Evolutionary conservation across 768 basidiomycete species (phyloP).

Genomic region (Suillus paluster): DNA sequence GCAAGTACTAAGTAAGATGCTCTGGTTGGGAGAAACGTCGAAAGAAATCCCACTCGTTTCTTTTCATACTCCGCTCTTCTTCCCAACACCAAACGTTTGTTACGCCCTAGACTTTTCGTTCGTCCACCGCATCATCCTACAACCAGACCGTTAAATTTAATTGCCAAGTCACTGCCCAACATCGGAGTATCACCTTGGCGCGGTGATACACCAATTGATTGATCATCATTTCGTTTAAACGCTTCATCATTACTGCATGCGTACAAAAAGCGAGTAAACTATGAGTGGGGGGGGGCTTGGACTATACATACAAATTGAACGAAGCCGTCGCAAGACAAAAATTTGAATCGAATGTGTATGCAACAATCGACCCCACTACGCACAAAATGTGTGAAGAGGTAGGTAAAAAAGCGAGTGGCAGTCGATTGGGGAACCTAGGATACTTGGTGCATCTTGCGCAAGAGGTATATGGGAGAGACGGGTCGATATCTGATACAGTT

Average conservation of each 20-base stretch:
- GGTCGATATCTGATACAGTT: slow-evolving; percentile 6
- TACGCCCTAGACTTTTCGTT: background rate
- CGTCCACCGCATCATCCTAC: background rate
- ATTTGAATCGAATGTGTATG: slow-evolving; percentile 3
- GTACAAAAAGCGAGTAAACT: slow-evolving; percentile 23
- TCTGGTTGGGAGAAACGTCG: slow-evolving; percentile 35
- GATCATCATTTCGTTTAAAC: slow-evolving; percentile 11
- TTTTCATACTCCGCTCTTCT: slow-evolving; percentile 40
- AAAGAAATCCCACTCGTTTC: slow-evolving; percentile 28
- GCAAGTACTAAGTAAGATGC: slow-evolving; percentile 43
- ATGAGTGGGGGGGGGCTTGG: slow-evolving; percentile 11
- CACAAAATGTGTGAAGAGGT: slow-evolving; percentile 13
- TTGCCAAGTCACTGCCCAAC: too few species aligned
- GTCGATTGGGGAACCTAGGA: slow-evolving; percentile 2
- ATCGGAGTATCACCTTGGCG: too few species aligned
- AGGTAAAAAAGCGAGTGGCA: slow-evolving; percentile 10
- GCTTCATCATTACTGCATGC: slow-evolving; percentile 18
- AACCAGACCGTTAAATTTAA: too few species aligned
- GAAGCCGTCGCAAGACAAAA: background rate
- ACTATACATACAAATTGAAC: slow-evolving; percentile 7
- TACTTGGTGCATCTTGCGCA: slow-evolving; percentile 1
- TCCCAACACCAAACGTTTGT: slow-evolving; percentile 27
- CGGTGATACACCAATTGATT: background rate
- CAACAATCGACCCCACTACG: slow-evolving; percentile 13
- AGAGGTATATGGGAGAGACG: background rate